Base-by-base conservation (phyloP, 345 rosid species). In the Gossypium stocksii region DNA sequence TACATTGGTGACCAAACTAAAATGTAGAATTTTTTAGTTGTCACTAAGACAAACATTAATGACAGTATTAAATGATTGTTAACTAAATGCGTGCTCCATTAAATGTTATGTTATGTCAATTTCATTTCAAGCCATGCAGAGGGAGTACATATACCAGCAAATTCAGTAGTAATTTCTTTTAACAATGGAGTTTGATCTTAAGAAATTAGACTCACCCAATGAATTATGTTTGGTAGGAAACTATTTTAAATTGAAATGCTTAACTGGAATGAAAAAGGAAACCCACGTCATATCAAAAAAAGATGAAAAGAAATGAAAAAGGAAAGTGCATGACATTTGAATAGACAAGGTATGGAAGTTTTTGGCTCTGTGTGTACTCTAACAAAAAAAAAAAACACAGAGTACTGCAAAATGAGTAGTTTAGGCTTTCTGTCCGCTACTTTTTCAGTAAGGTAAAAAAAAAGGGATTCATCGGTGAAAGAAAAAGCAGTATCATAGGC, bases 401-500 rank as follows among this genome's bases (percentile, higher is more conserved):
- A 58, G 7, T 23, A 58, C 63, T 23, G 8, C 63, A 58, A 3
- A 7, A 2, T 20, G 22, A 4, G 11, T 57, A 20, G 52, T 45
- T 66, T 46, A 46, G 71, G 38, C 52, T 53, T 52, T 70, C 25
- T 52, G 61, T 70, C 48, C 29, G 25, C 62, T 27, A 51, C 61
- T 44, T 27, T 53, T 63, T 41, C 51, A 20, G 2, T 19, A 49
- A 19, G 27, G 57, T 59, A 17, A 41, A 44, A 57, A 20, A 57
- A 9, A 20, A n/a, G n/a, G 15, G 27, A 20, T 57, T 12, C 52
- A 22, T 17, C 0, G 72, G 72, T 20, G 38, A 66, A 45, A 48
- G 71, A 45, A 19, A 22, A 66, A 44, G 52, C 16, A 45, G 17
- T 19, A 75, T 38, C 67, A 63, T 9, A 34, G 41, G 41, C 7